These are phyloP conservation scores for Fusarium circinatum DNA, from an alignment of 2,329 filamentous ascomycete species.

Conservation along the genomic window DNA sequence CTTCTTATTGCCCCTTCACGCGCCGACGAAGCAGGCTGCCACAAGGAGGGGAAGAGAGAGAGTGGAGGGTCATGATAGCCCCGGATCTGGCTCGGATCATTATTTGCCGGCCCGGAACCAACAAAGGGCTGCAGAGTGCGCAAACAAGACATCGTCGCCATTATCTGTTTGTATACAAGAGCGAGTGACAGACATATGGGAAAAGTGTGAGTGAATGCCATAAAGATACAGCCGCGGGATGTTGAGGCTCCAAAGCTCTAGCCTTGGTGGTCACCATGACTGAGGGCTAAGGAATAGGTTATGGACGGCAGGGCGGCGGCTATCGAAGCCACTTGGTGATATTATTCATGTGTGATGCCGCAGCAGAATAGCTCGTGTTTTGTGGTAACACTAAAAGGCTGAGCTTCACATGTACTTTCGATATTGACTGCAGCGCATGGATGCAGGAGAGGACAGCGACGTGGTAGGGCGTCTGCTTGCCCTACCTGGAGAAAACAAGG, in stretches of 20 bases:
- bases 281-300: neutral
- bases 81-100: constrained; percentile 28
- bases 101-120: constrained; percentile 29
- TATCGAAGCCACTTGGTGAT: constrained; percentile 8
- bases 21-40: neutral
- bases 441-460: constrained; percentile 3
- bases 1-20: neutral
- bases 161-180: neutral
- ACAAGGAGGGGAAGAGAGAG: constrained; percentile 10
- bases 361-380: constrained; percentile 23
- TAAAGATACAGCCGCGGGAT: neutral
- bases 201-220: neutral
- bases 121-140: constrained; percentile 3
- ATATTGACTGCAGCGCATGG: constrained; percentile 8
- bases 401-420: neutral
- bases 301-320: constrained; percentile 1
- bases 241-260: constrained; percentile 10
- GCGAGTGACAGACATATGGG: neutral
- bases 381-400: constrained; percentile 17
- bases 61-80: constrained; percentile 32
- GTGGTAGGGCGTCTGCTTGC: constrained; percentile 15
- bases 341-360: neutral
- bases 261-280: neutral
- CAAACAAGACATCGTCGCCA: neutral
- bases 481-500: constrained; percentile 5